Percentiles rank a stretch among this genome's conserved stretches.
Conservation (phyloP, 306 rosid genomes). For the Cucumis sativus region DNA sequence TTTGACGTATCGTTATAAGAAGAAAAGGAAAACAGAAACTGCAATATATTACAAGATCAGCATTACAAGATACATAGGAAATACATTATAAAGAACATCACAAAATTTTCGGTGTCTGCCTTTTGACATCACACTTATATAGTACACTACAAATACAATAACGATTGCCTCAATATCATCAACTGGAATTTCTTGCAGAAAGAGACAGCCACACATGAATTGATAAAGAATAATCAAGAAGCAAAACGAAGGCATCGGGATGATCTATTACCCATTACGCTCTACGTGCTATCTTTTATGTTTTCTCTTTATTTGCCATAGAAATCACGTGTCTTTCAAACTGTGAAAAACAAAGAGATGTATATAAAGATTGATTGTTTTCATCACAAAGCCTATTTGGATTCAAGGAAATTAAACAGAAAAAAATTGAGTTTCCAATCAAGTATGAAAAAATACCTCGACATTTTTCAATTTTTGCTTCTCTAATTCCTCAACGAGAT, state of each 20-base stretch:
- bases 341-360: slow-evolving; percentile 15
- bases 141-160: slow-evolving; percentile 9
- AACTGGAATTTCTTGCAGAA: background rate
- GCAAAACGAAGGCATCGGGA: background rate
- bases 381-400: background rate
- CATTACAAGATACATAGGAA: slow-evolving; percentile 3
- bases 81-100: slow-evolving; percentile 5
- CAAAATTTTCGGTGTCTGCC: slow-evolving; percentile 12
- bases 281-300: background rate
- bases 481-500: slow-evolving; percentile 62
- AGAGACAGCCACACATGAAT: slow-evolving; percentile 3
- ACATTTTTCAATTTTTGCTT: slow-evolving; percentile 72
- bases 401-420: background rate
- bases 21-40: background rate
- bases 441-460: slow-evolving; percentile 28
- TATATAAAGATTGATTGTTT: background rate
- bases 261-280: background rate
- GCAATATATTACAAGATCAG: slow-evolving; percentile 4
- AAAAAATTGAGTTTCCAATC: background rate
- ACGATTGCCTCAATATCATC: slow-evolving; percentile 1
- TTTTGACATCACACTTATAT: slow-evolving; percentile 7
- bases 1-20: background rate
- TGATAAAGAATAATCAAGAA: slow-evolving; percentile 1
- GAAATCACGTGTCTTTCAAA: slow-evolving; percentile 32
- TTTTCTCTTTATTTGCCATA: slow-evolving; percentile 20